Conservation (phyloP, 345 rosid genomes). For the Aquilaria yunnanensis region DNA sequence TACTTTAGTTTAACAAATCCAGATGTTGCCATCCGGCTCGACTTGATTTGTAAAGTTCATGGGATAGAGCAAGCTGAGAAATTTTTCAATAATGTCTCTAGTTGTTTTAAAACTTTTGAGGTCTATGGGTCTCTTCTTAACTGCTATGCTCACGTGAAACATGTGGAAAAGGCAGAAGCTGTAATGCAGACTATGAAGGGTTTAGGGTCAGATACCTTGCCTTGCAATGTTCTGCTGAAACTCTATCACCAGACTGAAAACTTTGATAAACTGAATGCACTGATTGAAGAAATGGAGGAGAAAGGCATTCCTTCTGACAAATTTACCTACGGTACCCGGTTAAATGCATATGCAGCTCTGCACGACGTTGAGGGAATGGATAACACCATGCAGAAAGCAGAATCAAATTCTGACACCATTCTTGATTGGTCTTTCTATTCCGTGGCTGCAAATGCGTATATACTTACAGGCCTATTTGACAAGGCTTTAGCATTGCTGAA, state of each 20-base stretch:
- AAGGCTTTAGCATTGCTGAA: slow-evolving; percentile 27
- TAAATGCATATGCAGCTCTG: no score
- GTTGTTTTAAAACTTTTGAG: slow-evolving; percentile 4
- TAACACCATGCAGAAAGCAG: slow-evolving; percentile 18
- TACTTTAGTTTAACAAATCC: slow-evolving; percentile 3
- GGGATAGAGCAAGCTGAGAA: slow-evolving; percentile 33
- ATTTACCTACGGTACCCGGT: no score
- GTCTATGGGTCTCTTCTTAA: slow-evolving; percentile 32
- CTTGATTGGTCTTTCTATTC: slow-evolving; percentile 16
- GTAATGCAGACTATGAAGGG: slow-evolving; percentile 26
- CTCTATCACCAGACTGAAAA: slow-evolving; percentile 23
- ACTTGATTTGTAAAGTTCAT: slow-evolving; percentile 27
- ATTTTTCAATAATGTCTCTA: slow-evolving; percentile 24
- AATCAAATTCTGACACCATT: slow-evolving; percentile 19
- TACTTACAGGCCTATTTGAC: slow-evolving; percentile 18
- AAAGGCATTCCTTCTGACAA: not conserved
- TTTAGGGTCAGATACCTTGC: slow-evolving; percentile 16
- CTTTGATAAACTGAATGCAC: slow-evolving; percentile 16
- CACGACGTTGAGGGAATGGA: slow-evolving; percentile 14
- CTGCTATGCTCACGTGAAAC: slow-evolving; percentile 24
- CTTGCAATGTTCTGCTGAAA: slow-evolving; percentile 22
- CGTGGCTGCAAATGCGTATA: slow-evolving; percentile 18
- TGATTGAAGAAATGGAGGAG: slow-evolving; percentile 28
- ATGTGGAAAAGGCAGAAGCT: slow-evolving; percentile 36
- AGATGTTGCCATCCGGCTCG: slow-evolving; percentile 31